A percentile compares a stretch with the other conserved stretches of the same genome.
Conservation (phyloP, 306 rosid species). For the Vigna mungo region DNA sequence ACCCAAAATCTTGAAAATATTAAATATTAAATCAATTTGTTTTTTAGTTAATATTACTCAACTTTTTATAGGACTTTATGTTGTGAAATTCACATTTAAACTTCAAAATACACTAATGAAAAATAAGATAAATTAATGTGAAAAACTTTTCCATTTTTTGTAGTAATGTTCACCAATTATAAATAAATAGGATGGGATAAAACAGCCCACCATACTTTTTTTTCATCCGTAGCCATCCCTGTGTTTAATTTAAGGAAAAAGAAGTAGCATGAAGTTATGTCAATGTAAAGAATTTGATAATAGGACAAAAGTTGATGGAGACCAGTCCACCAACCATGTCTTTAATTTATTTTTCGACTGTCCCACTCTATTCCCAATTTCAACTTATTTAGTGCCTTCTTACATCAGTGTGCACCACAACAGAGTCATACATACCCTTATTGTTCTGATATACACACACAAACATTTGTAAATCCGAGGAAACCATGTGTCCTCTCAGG, state of each 20-base stretch:
- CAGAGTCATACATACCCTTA: neutral
- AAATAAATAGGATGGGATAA: too few relatives aligned
- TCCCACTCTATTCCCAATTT: too few relatives aligned
- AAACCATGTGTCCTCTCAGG: conserved; percentile 85
- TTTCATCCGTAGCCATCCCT: neutral
- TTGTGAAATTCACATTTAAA: too few relatives aligned
- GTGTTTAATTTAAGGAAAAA: neutral
- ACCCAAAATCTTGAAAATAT: too few relatives aligned
- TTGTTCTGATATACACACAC: neutral
- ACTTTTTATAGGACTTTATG: too few relatives aligned
- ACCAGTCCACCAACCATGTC: neutral
- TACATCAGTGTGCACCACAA: neutral
- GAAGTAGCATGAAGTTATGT: neutral
- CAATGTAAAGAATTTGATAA: neutral
- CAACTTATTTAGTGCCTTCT: neutral
- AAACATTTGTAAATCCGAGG: neutral
- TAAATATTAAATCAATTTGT: too few relatives aligned
- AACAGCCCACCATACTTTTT: too few relatives aligned
- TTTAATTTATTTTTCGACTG: neutral
- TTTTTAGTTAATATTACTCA: too few relatives aligned
- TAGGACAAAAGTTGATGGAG: neutral
- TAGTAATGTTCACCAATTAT: too few relatives aligned
- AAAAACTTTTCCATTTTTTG: too few relatives aligned
- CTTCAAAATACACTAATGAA: too few relatives aligned
- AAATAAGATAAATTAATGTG: too few relatives aligned